Conservation (phyloP, 2,329 filamentous ascomycete genomes). For the Akanthomyces muscarius region DNA sequence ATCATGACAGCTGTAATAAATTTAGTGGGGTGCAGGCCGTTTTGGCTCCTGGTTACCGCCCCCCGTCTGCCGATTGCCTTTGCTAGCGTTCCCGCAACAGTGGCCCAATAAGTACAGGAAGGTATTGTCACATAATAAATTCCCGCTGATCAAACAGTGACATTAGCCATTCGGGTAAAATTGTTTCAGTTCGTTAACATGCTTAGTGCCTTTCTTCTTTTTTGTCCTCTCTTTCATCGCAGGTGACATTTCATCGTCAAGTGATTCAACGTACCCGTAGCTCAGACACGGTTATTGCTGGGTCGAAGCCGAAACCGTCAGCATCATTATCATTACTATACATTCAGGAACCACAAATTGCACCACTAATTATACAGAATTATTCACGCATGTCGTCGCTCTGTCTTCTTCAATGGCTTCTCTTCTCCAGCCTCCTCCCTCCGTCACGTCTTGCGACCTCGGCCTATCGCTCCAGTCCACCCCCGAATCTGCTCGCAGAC, state of each 20-base stretch:
- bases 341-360: background rate
- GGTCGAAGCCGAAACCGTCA: background rate
- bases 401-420: background rate
- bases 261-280: background rate
- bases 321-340: conserved; percentile 4
- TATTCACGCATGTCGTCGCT: background rate
- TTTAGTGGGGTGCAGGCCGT: background rate
- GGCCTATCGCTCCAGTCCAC: background rate
- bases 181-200: too few species aligned
- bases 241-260: background rate
- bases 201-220: too few species aligned
- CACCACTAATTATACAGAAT: conserved; percentile 7
- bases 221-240: too few species aligned
- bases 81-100: conserved; percentile 3
- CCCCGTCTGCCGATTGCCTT: background rate
- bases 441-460: background rate
- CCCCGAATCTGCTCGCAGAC: background rate
- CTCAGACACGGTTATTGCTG: background rate
- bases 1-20: background rate
- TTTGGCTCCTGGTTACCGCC: background rate
- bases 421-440: background rate
- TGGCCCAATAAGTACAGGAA: background rate
- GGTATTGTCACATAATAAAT: background rate
- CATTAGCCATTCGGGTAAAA: too few species aligned
- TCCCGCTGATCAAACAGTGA: background rate